These are phyloP conservation scores for Vaccinium corymbosum DNA, from an alignment of 148 eudicot species.

Conservation along the genomic window DNA sequence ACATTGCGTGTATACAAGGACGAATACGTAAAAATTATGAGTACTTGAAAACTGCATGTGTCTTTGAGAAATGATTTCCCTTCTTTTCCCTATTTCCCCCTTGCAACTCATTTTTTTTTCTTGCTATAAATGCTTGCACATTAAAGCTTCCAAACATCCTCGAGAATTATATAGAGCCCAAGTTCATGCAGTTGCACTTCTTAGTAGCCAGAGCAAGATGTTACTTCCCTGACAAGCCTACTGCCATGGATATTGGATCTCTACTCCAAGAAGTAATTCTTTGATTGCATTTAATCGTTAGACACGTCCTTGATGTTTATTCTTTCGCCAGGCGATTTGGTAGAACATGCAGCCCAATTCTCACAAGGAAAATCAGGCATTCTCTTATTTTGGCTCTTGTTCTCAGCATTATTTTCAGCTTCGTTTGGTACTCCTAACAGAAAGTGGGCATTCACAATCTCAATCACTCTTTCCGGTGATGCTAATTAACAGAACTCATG, in stretches of 20 bases:
- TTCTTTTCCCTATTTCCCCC: too few relatives aligned
- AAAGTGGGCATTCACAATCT: background rate
- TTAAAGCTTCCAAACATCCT: background rate
- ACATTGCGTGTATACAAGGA: background rate
- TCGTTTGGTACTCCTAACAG: background rate
- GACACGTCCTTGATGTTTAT: background rate
- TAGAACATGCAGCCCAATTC: constrained; percentile 9
- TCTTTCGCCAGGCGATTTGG: background rate
- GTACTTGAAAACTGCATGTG: background rate
- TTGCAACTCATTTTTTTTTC: too few relatives aligned
- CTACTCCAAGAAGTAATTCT: constrained; percentile 1
- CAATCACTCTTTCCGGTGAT: background rate
- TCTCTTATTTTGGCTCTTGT: background rate
- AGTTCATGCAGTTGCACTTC: background rate
- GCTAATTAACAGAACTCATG: background rate
- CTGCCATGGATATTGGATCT: background rate
- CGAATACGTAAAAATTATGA: background rate
- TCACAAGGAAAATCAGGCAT: constrained; percentile 1
- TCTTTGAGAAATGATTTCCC: background rate
- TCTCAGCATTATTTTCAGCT: background rate
- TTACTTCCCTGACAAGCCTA: background rate
- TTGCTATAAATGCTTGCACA: background rate
- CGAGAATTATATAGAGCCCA: background rate
- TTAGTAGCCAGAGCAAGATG: background rate
- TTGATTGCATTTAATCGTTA: background rate